A percentile compares a stretch with the other conserved stretches of the same genome.
Evolutionary conservation across 148 eudicot species (phyloP).

Genomic region (Rhododendron vialii): DNA sequence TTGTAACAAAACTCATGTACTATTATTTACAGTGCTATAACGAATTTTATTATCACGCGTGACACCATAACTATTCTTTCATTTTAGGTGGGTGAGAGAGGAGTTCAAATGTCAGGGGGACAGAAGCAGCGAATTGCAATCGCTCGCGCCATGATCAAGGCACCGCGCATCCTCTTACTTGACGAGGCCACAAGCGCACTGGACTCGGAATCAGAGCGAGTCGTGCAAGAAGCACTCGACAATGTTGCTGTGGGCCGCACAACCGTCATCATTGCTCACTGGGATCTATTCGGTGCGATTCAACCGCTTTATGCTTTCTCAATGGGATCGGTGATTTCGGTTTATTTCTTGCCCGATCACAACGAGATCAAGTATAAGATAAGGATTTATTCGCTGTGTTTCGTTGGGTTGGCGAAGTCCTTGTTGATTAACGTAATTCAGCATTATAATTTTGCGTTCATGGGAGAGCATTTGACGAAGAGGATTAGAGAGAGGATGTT

Average conservation of each 20-base stretch:
- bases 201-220: not conserved
- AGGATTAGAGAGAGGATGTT: not conserved
- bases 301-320: not conserved
- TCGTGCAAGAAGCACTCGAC: not conserved
- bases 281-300: not conserved
- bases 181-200: not conserved
- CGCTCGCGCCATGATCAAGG: not conserved
- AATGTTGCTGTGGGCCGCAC: not conserved
- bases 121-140: not conserved
- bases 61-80: not conserved
- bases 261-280: not conserved
- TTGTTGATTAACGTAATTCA: not conserved
- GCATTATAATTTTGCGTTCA: not conserved
- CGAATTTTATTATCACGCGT: not conserved
- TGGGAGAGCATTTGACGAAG: not conserved
- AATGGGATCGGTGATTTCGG: not conserved
- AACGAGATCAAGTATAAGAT: not conserved
- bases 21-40: not conserved
- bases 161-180: not conserved
- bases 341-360: not conserved
- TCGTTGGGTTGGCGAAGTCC: not conserved
- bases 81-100: constrained; percentile 1
- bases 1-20: not conserved
- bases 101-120: not conserved
- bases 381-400: not conserved